These are phyloP conservation scores for Fomes fomentarius DNA, from an alignment of 1,284 basidiomycete genomes.

Conservation along the genomic window DNA sequence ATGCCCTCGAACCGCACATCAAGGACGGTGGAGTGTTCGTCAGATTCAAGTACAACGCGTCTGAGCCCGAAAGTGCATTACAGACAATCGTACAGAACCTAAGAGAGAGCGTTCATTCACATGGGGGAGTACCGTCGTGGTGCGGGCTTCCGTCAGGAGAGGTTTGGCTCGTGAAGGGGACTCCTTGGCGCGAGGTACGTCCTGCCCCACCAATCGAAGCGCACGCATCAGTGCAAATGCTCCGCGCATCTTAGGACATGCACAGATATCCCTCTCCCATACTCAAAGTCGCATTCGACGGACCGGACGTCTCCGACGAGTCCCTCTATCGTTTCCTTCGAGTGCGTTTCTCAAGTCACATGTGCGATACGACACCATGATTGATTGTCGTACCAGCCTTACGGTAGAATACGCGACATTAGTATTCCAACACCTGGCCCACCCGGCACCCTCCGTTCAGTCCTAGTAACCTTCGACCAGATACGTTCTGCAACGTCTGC, in stretches of 20 bases:
- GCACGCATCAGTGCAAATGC: not conserved
- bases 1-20: conserved; percentile 60
- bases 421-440: conserved; percentile 63
- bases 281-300: conserved; percentile 83
- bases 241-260: conserved; percentile 66
- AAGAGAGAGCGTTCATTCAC: conserved; percentile 42
- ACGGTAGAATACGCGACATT: conserved; percentile 79
- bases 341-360: conserved; percentile 42
- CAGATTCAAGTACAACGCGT: conserved; percentile 66
- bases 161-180: conserved; percentile 82
- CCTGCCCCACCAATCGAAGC: not conserved
- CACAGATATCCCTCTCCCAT: conserved; percentile 76
- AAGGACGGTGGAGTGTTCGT: conserved; percentile 92
- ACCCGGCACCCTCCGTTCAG: conserved; percentile 69
- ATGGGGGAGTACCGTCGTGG: conserved; percentile 71
- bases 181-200: conserved; percentile 83
- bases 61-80: conserved; percentile 44
- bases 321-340: conserved; percentile 70
- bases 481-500: conserved; percentile 80
- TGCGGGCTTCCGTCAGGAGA: conserved; percentile 54
- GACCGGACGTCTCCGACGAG: conserved; percentile 84
- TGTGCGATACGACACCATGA: not conserved
- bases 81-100: conserved; percentile 53
- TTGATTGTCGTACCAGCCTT: conserved; percentile 58
- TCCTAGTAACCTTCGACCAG: conserved; percentile 64